Conservation (phyloP, 164 flowering plant genomes). For the Brasenia schreberi region DNA sequence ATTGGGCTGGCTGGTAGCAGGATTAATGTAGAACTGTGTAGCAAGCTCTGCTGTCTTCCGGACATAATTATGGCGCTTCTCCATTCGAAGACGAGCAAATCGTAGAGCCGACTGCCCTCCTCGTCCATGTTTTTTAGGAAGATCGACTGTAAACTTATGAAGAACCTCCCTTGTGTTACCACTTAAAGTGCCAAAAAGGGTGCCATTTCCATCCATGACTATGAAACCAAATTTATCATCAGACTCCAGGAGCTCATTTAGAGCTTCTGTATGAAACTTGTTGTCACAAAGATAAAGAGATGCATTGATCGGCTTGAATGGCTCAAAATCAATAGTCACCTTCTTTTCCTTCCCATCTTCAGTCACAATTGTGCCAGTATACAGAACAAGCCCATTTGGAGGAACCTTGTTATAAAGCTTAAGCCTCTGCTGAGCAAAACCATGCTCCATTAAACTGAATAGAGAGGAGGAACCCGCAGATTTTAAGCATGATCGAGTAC, state of each 20-base stretch:
- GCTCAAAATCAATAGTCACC: constrained; percentile 9
- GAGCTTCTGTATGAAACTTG: constrained; percentile 9
- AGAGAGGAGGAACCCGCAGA: no score
- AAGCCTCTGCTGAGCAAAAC: constrained; percentile 8
- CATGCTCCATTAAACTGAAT: no score
- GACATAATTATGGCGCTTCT: constrained; percentile 9
- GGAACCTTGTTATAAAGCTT: constrained; percentile 10
- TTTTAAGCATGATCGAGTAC: no score
- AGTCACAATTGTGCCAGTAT: constrained; percentile 8
- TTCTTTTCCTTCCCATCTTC: constrained; percentile 11
- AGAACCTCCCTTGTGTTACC: constrained; percentile 8
- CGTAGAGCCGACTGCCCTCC: constrained; percentile 11
- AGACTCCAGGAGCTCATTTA: constrained; percentile 7
- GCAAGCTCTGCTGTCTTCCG: constrained; percentile 11
- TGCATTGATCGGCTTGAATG: constrained; percentile 8
- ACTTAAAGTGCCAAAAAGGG: constrained; percentile 9
- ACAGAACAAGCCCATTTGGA: constrained; percentile 8
- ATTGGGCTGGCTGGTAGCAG: constrained; percentile 10
- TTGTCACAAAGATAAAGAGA: constrained; percentile 9
- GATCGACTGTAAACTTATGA: constrained; percentile 9
- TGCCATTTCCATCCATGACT: constrained; percentile 11
- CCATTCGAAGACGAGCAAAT: constrained; percentile 9
- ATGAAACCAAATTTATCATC: constrained; percentile 11
- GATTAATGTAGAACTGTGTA: constrained; percentile 8
- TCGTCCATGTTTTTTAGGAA: constrained; percentile 9